These are phyloP conservation scores for Canavalia ensiformis DNA, from an alignment of 306 rosid species.

Conservation along the genomic window DNA sequence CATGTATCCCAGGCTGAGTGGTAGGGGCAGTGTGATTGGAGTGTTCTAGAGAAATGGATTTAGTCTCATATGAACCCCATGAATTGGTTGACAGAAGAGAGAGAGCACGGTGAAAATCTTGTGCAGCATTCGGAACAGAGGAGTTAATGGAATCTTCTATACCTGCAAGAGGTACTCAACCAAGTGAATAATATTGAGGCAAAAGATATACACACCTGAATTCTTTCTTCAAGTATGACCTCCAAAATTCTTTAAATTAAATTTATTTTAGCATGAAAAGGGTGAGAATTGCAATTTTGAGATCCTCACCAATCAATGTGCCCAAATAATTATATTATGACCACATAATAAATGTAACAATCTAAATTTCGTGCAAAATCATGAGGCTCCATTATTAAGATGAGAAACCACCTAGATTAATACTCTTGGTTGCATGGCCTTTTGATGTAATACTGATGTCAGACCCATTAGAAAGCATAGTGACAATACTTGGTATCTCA, in stretches of 20 bases:
- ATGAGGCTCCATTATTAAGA: constrained; percentile 3
- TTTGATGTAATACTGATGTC: constrained; percentile 48
- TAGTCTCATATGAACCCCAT: constrained; percentile 60
- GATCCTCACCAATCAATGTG: background rate
- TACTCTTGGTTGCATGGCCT: constrained; percentile 51
- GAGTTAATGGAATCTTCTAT: constrained; percentile 61
- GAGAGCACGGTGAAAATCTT: constrained; percentile 81
- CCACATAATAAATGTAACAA: background rate
- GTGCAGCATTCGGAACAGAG: constrained; percentile 56
- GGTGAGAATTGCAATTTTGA: background rate
- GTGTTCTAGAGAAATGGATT: constrained; percentile 51
- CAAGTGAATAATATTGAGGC: background rate
- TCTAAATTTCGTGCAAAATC: constrained; percentile 2
- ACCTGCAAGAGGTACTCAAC: constrained; percentile 55
- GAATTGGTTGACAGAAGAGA: constrained; percentile 97
- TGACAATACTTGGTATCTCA: constrained; percentile 44
- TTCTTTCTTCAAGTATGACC: constrained; percentile 7
- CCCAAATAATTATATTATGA: background rate
- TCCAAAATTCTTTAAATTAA: background rate
- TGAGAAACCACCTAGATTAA: constrained; percentile 54
- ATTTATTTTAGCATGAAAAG: background rate
- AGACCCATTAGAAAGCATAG: constrained; percentile 55
- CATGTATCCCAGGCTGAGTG: constrained; percentile 50
- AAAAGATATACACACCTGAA: constrained; percentile 1
- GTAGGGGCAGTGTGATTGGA: constrained; percentile 39